Evolutionary conservation across 129 eudicot genomes (phyloP).

Genomic region (Sambucus nigra): DNA sequence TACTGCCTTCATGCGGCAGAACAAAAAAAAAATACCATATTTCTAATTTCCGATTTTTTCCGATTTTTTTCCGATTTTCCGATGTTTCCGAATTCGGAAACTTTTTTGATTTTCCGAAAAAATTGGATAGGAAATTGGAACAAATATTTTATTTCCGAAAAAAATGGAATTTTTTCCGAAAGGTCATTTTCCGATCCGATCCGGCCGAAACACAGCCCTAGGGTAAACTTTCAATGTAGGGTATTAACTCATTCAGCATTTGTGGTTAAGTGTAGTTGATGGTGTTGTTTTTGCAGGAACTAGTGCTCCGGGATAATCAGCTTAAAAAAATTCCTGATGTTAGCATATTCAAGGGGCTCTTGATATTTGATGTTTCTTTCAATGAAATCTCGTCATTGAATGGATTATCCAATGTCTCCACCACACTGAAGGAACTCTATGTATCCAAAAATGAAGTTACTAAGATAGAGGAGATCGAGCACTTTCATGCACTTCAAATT

Average conservation of each 20-base stretch:
- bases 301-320: constrained; percentile 84
- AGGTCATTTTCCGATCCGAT: too few relatives aligned
- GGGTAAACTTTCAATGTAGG: too few relatives aligned
- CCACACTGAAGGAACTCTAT: constrained; percentile 86
- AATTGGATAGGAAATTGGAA: too few relatives aligned
- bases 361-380: constrained; percentile 85
- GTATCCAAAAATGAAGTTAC: constrained; percentile 88
- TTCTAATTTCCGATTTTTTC: too few relatives aligned
- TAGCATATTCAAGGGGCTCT: constrained; percentile 65
- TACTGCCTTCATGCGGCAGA: too few relatives aligned
- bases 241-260: not conserved
- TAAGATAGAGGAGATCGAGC: constrained; percentile 92
- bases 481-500: constrained; percentile 64
- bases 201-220: too few relatives aligned
- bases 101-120: too few relatives aligned
- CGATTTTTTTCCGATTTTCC: too few relatives aligned
- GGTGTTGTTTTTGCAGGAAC: constrained; percentile 50
- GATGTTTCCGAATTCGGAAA: too few relatives aligned
- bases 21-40: too few relatives aligned
- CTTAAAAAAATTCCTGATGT: constrained; percentile 84
- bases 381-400: constrained; percentile 72
- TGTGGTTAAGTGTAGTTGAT: not conserved
- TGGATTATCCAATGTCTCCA: constrained; percentile 71
- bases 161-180: too few relatives aligned
- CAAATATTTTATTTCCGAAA: too few relatives aligned